Base-by-base conservation (phyloP, 2,329 filamentous ascomycete species). In the Cytospora paraplurivora region DNA sequence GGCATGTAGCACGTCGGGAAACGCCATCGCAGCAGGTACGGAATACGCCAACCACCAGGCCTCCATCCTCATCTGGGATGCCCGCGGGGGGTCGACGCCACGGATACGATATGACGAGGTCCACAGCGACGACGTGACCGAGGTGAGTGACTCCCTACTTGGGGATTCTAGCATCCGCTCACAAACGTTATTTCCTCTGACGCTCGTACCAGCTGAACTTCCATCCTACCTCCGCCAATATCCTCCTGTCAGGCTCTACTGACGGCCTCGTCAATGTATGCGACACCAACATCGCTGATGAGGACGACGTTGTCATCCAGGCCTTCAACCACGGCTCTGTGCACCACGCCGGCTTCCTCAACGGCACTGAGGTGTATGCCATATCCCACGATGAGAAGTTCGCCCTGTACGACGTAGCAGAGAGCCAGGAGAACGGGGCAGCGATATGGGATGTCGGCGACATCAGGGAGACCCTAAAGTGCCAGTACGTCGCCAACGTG, bases 261-360 rank as follows among this genome's bases (percentile, higher is more conserved):
- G 91, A 95, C 75, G 90, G 90, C 7, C 83, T 94, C 1, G 83
- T 94, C 70, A 93, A 90, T 71, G 79, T 94, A 53, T 91, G 89
- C 76, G 88, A 95, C 76, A 89, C 85, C 19, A 81, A 82, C 55
- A 82, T 91, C 63, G 76, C 80, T 19, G 88, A 91, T 68, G 91
- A 94, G 75, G 91, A 94, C 71, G 91, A 94, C 54, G 87, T 91
- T 1, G 79, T 93, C 21, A 80, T 90, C 64, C 89, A 92, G 75
- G 90, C 92, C 13, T 87, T 93, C 73, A 94, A 94, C 74, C 89
- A 91, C 72, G 83, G 85, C 38, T 91, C 90, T 0, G 85, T 94
- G 67, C 90, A 92, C 73, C 88, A 86, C 68, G 87, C 90, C 15
- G 88, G 87, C 6, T 93, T 93, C 76, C 78, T 94, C 61, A 85